Evolutionary conservation across 83 land plant genomes (phyloP).

Genomic region (Picea abies): DNA sequence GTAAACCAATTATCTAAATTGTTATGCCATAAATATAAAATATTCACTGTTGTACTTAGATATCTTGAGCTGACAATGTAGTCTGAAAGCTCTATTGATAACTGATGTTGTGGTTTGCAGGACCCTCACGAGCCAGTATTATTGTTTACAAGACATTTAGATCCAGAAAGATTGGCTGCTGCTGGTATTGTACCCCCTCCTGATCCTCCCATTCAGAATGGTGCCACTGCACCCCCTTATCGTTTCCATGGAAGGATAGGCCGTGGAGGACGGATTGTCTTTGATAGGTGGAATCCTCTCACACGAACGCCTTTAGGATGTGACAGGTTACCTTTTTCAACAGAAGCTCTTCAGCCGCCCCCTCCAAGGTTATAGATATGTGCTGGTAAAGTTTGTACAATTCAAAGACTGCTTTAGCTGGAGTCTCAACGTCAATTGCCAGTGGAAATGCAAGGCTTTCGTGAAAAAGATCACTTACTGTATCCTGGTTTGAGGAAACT

Average conservation of each 20-base stretch:
- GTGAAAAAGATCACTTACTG: neutral
- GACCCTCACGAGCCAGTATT: slow-evolving; percentile 84
- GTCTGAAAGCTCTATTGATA: neutral
- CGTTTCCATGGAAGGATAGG: slow-evolving; percentile 78
- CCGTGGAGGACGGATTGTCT: slow-evolving; percentile 92
- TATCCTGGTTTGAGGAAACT: neutral
- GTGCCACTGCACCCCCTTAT: slow-evolving; percentile 28
- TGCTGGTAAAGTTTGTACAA: neutral
- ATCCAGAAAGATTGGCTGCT: slow-evolving; percentile 68
- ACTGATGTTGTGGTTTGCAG: slow-evolving; percentile 24
- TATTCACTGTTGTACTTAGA: neutral
- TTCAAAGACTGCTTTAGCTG: neutral
- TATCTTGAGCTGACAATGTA: neutral
- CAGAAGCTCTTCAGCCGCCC: slow-evolving; percentile 26
- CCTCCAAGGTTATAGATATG: slow-evolving; percentile 26
- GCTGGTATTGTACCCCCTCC: slow-evolving; percentile 70
- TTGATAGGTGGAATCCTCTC: slow-evolving; percentile 93
- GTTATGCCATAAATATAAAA: neutral
- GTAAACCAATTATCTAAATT: too few species aligned
- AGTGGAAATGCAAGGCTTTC: slow-evolving; percentile 3
- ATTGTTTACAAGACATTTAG: slow-evolving; percentile 81
- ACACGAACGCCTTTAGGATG: slow-evolving; percentile 56
- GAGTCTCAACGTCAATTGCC: slow-evolving; percentile 4
- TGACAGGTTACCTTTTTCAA: slow-evolving; percentile 30
- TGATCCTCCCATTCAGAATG: slow-evolving; percentile 41